phyloP scores from a whole-genome alignment of 2,329 filamentous ascomycete species.

The Talaromyces sp. region DNA sequence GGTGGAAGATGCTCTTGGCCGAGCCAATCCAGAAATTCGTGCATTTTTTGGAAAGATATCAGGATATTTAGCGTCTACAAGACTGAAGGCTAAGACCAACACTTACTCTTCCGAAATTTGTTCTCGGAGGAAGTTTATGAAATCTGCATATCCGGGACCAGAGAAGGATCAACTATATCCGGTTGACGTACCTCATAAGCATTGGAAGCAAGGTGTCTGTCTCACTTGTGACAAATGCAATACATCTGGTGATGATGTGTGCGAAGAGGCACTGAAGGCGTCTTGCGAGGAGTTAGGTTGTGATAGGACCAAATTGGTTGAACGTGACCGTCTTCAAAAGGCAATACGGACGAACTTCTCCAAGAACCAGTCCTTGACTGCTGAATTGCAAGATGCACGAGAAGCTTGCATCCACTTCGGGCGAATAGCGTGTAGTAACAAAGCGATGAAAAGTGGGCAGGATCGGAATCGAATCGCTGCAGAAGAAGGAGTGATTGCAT shows the following conservation, averaged over 20 bases:
- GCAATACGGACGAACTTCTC: background rate
- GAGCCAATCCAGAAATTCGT: background rate
- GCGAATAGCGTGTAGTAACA: background rate
- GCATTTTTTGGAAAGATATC: background rate
- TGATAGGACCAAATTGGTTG: background rate
- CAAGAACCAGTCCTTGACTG: background rate
- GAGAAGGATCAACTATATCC: background rate
- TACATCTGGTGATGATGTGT: background rate
- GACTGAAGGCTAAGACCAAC: background rate
- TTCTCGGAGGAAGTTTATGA: background rate
- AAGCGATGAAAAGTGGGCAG: background rate
- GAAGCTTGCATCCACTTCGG: background rate
- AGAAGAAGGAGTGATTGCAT: conserved; percentile 15
- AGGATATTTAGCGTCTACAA: background rate
- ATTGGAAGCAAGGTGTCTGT: background rate
- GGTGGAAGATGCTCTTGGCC: background rate
- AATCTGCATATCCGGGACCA: background rate
- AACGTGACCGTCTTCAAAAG: background rate
- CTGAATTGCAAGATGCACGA: background rate
- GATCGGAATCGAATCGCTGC: background rate
- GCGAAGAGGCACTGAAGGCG: background rate
- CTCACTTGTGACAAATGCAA: background rate
- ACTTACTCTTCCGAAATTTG: background rate
- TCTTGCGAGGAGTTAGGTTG: background rate
- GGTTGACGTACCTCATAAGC: background rate